Evolutionary conservation across 1,284 basidiomycete species (phyloP).

Genomic region (Ceratorhiza oryzae-sativae): DNA sequence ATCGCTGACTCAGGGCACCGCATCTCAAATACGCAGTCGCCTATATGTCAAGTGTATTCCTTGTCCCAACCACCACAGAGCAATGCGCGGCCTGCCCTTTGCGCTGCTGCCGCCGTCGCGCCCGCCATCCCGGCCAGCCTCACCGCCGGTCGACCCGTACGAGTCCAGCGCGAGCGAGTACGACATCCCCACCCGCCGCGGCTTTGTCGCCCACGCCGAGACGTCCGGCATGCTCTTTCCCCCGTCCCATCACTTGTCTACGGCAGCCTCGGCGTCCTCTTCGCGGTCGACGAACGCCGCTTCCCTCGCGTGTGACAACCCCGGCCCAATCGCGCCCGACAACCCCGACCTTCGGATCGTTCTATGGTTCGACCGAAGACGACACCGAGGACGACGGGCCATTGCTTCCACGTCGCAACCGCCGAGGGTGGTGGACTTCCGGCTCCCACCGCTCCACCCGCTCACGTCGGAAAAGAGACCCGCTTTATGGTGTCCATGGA

Average conservation of each 20-base stretch:
- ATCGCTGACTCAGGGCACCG: slow-evolving; percentile 25
- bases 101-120: slow-evolving; percentile 28
- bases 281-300: slow-evolving; percentile 28
- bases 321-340: slow-evolving; percentile 30
- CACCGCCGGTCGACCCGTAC: slow-evolving; percentile 16
- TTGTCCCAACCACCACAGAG: slow-evolving; percentile 13
- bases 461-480: slow-evolving; percentile 29
- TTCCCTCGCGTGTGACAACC: slow-evolving; percentile 31
- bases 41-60: neutral
- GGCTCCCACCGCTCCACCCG: slow-evolving; percentile 4
- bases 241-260: slow-evolving; percentile 19
- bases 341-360: slow-evolving; percentile 37
- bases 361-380: slow-evolving; percentile 60
- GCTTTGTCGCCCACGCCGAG: neutral
- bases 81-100: slow-evolving; percentile 33
- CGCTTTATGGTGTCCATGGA: slow-evolving; percentile 30
- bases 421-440: slow-evolving; percentile 24
- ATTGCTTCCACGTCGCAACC: slow-evolving; percentile 57
- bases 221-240: slow-evolving; percentile 9
- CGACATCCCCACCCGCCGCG: slow-evolving; percentile 28
- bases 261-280: slow-evolving; percentile 21
- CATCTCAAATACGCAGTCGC: slow-evolving; percentile 12
- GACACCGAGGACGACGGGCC: slow-evolving; percentile 78
- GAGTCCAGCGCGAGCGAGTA: slow-evolving; percentile 34
- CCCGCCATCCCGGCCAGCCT: slow-evolving; percentile 14